phyloP scores from a whole-genome alignment of 257 asterid species.

The Cordia subcordata region DNA sequence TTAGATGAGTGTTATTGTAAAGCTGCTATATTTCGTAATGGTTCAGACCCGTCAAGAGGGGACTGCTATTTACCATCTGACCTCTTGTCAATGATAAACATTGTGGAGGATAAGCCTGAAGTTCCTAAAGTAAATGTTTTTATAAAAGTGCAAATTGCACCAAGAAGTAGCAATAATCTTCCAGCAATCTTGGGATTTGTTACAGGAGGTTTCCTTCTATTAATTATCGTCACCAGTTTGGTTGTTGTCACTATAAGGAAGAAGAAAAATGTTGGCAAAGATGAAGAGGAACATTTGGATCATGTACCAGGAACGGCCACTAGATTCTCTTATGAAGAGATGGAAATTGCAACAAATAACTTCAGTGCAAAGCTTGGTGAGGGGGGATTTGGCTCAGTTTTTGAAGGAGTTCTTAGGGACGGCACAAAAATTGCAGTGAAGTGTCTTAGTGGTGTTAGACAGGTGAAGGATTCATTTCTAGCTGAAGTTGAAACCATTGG shows the following conservation, averaged over 20 bases:
- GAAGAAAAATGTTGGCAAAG: slow-evolving; percentile 8
- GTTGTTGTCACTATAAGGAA: slow-evolving; percentile 6
- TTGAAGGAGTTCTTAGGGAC: slow-evolving; percentile 8
- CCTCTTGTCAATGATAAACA: slow-evolving; percentile 29
- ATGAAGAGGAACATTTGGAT: background rate
- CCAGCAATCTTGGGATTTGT: slow-evolving; percentile 10
- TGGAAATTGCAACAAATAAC: background rate
- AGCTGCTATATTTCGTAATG: slow-evolving; percentile 34
- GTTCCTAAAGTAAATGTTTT: slow-evolving; percentile 15
- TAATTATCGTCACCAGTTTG: slow-evolving; percentile 4
- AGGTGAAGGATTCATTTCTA: background rate
- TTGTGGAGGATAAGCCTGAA: slow-evolving; percentile 15
- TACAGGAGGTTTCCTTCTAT: background rate
- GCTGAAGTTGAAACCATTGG: slow-evolving; percentile 27
- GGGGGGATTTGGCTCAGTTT: background rate
- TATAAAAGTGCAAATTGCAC: slow-evolving; percentile 20
- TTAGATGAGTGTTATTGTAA: slow-evolving; percentile 39
- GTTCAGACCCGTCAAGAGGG: slow-evolving; percentile 17
- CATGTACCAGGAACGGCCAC: background rate
- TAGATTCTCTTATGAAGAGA: background rate
- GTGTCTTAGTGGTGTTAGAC: slow-evolving; percentile 6
- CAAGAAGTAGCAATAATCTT: background rate
- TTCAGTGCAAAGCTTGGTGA: background rate
- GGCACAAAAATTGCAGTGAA: slow-evolving; percentile 26
- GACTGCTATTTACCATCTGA: slow-evolving; percentile 33